Evolutionary conservation across 805 yeast genomes (phyloP), one percentile per base, ranked within the genome.

Genomic region (Saccharomyces kudriavzevii): DNA sequence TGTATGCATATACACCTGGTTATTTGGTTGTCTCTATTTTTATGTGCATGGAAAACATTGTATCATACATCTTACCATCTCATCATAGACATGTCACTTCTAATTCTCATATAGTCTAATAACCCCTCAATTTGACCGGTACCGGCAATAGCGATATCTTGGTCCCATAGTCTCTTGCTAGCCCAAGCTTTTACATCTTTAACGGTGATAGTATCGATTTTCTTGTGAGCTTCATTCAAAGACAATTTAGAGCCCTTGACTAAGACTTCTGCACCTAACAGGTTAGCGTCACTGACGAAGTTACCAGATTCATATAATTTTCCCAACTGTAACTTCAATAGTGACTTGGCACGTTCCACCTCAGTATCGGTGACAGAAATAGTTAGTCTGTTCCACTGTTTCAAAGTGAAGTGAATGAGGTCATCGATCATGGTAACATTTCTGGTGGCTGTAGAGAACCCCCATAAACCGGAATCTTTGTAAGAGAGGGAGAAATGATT

Each of bases 71-170:
- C 57, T 71, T 70, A 82, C 85, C 85, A 82, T 85, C 95, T 87
- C 84, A 86, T 77, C 88, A 85, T 81, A 66, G 94, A 81, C 90
- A 88, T 87, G 67, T 85, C 91, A 74, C 84, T 85, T 84, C 96
- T 85, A 72, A 83, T 75, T 83, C 92, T 84, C 81, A 76, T 78
- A 82, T 87, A 87, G 73, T 87, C 96, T 70, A 87, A 77, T 73
- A 87, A 77, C 61, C 77, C 89, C 79, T 87, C 96, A 75, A 85
- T 86, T 76, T 84, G 87, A 73, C 96, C 96, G 59, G 87, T 81
- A 73, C 87, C 94, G 56, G 92, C 79, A 65, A 87, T 75, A 62
- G 89, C 95, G 66, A 87, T 77, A 74, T 87, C 96, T 72, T 80
- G 87, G 74, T 87, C 95, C 87, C 89, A 87, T 71, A 87, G 77